Base-by-base conservation (phyloP, 2,329 filamentous ascomycete species). In the Colletotrichum sp. region DNA sequence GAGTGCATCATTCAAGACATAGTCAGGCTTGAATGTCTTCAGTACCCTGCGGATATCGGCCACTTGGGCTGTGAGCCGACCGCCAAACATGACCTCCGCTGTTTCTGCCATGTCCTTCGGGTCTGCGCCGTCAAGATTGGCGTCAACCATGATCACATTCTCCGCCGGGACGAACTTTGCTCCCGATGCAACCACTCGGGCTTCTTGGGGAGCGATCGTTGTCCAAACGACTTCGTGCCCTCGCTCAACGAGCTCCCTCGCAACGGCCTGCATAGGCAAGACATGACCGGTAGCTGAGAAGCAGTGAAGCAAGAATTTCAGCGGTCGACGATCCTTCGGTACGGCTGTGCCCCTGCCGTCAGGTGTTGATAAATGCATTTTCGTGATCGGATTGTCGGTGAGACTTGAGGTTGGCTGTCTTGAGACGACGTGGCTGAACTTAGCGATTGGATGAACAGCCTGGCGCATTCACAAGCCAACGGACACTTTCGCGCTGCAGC, bases 151-250 rank as follows among this genome's bases (percentile, higher is more conserved):
- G 27, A 80, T 80, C 30, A 84, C 80, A 22, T 79, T 79, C 6
- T 79, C 78, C 44, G 85, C 85, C 11, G 82, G 73, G 44, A 81
- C 72, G 68, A 85, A 86, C 1, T 39, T 71, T 8, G 85, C 84
- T 39, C 85, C 85, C 2, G 83, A 81, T 4, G 80, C 80, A n/a
- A 64, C 70, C 15, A 85, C 85, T 19, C 82, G 81, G 34, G 80
- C 78, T 74, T 84, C 80, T 55, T 85, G 82, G n/a, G 80, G 79
- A 13, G 80, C 78, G 57, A 80, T 82, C 2, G 84, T 83, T 39
- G 85, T 80, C 85, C 85, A 87, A 13, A 83, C 74, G 61, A 86
- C 84, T 8, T 84, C 78, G 76, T 86, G 85, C 72, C 84, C 84
- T 36, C 82, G 82, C 28, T 79, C 79, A 36, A 85, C 79, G 27